phyloP scores from a whole-genome alignment of 208 protist genomes.

The Angomonas ambiguus region DNA sequence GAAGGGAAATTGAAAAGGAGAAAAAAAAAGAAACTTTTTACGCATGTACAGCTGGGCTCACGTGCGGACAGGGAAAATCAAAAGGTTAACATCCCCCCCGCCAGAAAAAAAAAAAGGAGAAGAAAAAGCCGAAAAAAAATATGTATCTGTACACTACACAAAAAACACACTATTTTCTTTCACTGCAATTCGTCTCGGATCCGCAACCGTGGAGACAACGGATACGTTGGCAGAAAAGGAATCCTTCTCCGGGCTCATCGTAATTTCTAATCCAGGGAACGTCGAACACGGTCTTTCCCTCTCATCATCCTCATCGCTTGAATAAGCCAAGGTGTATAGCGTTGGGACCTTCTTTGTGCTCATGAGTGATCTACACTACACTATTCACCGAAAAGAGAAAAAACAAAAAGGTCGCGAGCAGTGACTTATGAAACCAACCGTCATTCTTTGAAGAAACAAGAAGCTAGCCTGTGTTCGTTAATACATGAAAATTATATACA shows the following conservation, averaged over 20 bases:
- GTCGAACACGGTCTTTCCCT: neutral
- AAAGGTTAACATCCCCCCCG: neutral
- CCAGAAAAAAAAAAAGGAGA: slow-evolving; percentile 5
- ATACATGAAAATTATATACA: neutral
- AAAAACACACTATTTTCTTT: neutral
- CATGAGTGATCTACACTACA: neutral
- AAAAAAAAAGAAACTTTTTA: slow-evolving; percentile 1
- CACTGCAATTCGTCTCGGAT: neutral
- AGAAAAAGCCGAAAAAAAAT: slow-evolving; percentile 4
- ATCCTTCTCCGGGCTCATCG: neutral
- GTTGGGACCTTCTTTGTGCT: neutral
- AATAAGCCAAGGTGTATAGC: neutral
- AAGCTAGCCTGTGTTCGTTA: neutral
- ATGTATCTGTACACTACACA: neutral
- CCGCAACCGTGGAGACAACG: neutral
- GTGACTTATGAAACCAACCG: neutral
- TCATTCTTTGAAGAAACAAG: neutral
- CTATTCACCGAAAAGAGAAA: too few species aligned
- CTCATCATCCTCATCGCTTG: neutral
- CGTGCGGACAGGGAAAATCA: slow-evolving; percentile 14
- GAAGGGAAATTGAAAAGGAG: neutral
- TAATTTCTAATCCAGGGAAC: neutral
- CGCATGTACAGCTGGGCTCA: slow-evolving; percentile 1
- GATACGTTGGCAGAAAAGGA: neutral
- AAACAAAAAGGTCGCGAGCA: too few species aligned